phyloP scores from a whole-genome alignment of 129 eudicot genomes.

The Apium graveolens region DNA sequence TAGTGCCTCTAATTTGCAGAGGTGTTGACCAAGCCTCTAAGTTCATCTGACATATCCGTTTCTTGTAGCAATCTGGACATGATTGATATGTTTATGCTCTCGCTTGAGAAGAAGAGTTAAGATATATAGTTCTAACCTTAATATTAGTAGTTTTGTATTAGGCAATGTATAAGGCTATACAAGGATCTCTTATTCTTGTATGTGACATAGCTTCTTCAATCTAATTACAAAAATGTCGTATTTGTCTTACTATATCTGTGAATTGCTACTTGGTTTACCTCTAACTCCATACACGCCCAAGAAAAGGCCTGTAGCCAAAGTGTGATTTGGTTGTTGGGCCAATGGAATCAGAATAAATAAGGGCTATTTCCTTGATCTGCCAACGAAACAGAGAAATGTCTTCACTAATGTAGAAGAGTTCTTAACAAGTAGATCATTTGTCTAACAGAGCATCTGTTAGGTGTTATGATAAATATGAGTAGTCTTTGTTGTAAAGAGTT shows the following conservation, averaged over 20 bases:
- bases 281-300: background rate
- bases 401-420: background rate
- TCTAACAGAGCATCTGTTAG: background rate
- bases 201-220: background rate
- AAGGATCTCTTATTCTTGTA: background rate
- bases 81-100: too few relatives aligned
- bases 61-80: background rate
- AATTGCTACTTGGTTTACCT: background rate
- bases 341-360: background rate
- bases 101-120: background rate
- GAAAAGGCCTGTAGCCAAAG: background rate
- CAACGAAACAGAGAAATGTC: background rate
- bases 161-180: background rate
- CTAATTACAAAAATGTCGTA: background rate
- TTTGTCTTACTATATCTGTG: background rate
- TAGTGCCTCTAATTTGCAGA: background rate
- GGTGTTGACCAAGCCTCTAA: background rate
- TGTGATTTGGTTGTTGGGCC: background rate
- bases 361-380: background rate
- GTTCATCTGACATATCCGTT: background rate
- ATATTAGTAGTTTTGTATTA: conserved; percentile 2
- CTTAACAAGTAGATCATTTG: background rate
- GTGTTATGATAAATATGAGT: conserved; percentile 22
- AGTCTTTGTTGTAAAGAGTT: conserved; percentile 17
- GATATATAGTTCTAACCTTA: background rate